phyloP scores from a whole-genome alignment of 495 filamentous ascomycete genomes.

The Penicillium verhagenii region DNA sequence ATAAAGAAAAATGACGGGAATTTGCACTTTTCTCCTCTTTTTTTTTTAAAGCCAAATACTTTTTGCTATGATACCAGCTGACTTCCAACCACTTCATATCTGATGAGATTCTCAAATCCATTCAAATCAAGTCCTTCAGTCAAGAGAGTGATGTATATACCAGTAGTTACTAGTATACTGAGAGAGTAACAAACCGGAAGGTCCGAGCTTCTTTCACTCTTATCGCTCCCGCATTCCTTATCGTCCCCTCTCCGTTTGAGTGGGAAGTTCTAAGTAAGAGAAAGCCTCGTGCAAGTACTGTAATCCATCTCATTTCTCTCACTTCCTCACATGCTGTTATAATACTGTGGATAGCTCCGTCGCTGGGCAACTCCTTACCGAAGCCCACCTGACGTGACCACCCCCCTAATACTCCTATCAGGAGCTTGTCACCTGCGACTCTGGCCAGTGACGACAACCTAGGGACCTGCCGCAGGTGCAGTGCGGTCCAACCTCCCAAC shows the following conservation, averaged over 20 bases:
- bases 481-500: background rate
- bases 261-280: too few species aligned
- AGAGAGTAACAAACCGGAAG: background rate
- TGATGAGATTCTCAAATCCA: too few species aligned
- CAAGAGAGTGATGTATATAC: too few species aligned
- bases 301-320: background rate
- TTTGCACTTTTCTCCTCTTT: too few species aligned
- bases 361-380: constrained; percentile 5
- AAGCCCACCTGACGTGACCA: constrained; percentile 24
- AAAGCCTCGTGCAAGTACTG: background rate
- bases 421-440: constrained; percentile 25
- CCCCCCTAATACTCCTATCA: constrained; percentile 21
- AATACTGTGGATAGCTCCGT: constrained; percentile 13
- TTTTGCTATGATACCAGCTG: too few species aligned
- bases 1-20: too few species aligned
- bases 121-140: too few species aligned
- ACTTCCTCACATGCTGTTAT: constrained; percentile 20
- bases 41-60: too few species aligned
- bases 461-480: background rate
- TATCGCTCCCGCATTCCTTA: constrained; percentile 18
- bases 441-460: too few species aligned
- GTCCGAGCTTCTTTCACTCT: constrained; percentile 4
- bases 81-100: too few species aligned
- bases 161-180: too few species aligned
- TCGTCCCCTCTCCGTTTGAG: too few species aligned